Percentiles rank a stretch among this genome's conserved stretches.
phyloP scores from a whole-genome alignment of 306 rosid genomes.

The Adenanthera pavonina region DNA sequence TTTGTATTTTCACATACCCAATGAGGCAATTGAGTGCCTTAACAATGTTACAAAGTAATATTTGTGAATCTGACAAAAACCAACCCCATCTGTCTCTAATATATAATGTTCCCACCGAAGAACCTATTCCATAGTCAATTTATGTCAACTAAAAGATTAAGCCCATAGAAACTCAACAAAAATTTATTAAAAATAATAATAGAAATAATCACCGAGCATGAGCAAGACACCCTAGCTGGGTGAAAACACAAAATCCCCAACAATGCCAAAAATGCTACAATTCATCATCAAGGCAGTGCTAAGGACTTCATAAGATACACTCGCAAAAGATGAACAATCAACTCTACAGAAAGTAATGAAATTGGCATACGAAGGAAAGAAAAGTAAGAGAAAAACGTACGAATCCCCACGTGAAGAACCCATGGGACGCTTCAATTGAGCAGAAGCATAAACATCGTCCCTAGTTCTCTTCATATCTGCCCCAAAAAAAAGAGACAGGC shows the following conservation, averaged over 20 bases:
- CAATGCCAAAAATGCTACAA: slow-evolving; percentile 29
- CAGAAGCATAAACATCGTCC: slow-evolving; percentile 61
- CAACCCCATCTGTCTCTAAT: slow-evolving; percentile 18
- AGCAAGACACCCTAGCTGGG: slow-evolving; percentile 23
- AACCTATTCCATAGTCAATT: slow-evolving; percentile 32
- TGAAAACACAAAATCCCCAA: background rate
- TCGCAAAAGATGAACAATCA: slow-evolving; percentile 23
- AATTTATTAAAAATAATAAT: slow-evolving; percentile 8
- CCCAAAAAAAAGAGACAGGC: slow-evolving; percentile 2
- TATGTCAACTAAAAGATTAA: slow-evolving; percentile 37
- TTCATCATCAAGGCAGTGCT: slow-evolving; percentile 26
- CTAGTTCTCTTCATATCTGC: slow-evolving; percentile 71
- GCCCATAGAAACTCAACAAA: slow-evolving; percentile 37
- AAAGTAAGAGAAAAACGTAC: slow-evolving; percentile 46
- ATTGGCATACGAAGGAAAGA: slow-evolving; percentile 27
- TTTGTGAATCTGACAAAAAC: slow-evolving; percentile 11
- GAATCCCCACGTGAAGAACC: slow-evolving; percentile 68
- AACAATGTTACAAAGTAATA: slow-evolving; percentile 32
- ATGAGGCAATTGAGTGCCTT: slow-evolving; percentile 20
- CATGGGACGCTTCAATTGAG: slow-evolving; percentile 73
- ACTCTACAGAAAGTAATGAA: slow-evolving; percentile 32
- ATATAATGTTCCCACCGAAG: slow-evolving; percentile 30
- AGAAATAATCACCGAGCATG: background rate
- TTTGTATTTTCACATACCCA: slow-evolving; percentile 20
- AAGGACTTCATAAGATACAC: background rate